A percentile compares a stretch with the other conserved stretches of the same genome.
phyloP scores from a whole-genome alignment of 2,329 filamentous ascomycete genomes.

The Diaporthe nobilis region DNA sequence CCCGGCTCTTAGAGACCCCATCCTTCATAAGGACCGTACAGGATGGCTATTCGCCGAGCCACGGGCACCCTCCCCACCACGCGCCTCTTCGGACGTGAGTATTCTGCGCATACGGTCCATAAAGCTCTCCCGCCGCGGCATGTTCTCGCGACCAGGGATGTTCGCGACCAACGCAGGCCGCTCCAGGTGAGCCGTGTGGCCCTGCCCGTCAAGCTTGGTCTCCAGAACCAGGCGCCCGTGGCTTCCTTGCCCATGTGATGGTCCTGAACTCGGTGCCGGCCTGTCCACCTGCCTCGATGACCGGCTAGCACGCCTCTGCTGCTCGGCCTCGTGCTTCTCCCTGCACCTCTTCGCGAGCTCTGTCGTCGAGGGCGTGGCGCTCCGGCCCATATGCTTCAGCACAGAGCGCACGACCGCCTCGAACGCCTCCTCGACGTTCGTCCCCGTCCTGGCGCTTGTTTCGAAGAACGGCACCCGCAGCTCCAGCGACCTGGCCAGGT shows the following conservation, averaged over 20 bases:
- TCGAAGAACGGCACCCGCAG: constrained; percentile 79
- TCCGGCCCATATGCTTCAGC: constrained; percentile 43
- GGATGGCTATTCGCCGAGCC: background rate
- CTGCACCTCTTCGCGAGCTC: background rate
- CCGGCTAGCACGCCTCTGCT: constrained; percentile 11
- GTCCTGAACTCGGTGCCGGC: background rate
- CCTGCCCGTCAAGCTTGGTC: background rate
- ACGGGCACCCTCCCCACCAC: background rate
- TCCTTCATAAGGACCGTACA: background rate
- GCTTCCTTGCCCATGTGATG: background rate
- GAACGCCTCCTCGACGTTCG: constrained; percentile 77
- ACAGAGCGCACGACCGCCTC: constrained; percentile 46
- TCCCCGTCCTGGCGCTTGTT: constrained; percentile 79
- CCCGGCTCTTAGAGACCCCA: background rate
- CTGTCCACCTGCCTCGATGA: background rate
- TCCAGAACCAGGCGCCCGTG: background rate
- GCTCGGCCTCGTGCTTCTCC: constrained; percentile 16
- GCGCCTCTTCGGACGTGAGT: background rate
- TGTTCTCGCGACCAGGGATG: background rate
- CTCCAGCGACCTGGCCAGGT: constrained; percentile 73
- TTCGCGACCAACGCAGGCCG: background rate
- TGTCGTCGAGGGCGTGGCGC: background rate
- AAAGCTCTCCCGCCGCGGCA: constrained; percentile 8
- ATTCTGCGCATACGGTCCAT: constrained; percentile 10
- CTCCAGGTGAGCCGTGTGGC: background rate